Conservation (phyloP, 2,329 filamentous ascomycete genomes). For the Bertia moriformis region DNA sequence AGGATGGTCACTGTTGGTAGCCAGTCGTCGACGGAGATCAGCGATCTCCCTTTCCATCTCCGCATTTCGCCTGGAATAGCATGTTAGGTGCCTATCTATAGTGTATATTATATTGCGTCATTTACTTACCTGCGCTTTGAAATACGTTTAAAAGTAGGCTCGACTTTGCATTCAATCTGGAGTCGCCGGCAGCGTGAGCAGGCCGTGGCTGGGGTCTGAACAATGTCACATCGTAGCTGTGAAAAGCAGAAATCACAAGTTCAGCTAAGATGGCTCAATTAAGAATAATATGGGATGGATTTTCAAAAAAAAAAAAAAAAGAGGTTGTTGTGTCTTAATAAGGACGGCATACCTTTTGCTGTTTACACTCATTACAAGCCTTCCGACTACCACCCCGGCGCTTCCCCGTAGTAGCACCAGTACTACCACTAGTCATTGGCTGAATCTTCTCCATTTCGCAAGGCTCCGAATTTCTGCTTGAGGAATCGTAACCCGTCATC, state of each 20-base stretch:
- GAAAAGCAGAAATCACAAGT: neutral
- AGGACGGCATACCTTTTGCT: conserved; percentile 1
- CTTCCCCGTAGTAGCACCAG: no score
- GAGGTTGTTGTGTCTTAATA: neutral
- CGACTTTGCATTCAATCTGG: neutral
- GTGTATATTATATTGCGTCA: no score
- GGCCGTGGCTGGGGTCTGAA: neutral
- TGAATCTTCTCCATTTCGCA: neutral
- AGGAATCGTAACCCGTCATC: neutral
- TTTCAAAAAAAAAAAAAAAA: neutral
- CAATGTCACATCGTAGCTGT: conserved; percentile 1
- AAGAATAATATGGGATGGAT: neutral
- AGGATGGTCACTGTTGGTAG: neutral
- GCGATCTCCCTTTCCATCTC: conserved; percentile 1
- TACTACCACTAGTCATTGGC: neutral
- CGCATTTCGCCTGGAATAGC: conserved; percentile 1
- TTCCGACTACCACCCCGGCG: conserved; percentile 13
- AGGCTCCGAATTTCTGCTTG: neutral
- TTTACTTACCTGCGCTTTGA: conserved; percentile 10
- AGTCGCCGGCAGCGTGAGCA: conserved; percentile 1
- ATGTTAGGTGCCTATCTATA: no score
- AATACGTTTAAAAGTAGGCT: neutral
- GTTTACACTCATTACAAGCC: conserved; percentile 1
- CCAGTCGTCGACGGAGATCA: neutral
- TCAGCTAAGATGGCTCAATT: no score